phyloP scores from a whole-genome alignment of 176 grass and related monocot genomes.

The Oryza rufipogon region DNA sequence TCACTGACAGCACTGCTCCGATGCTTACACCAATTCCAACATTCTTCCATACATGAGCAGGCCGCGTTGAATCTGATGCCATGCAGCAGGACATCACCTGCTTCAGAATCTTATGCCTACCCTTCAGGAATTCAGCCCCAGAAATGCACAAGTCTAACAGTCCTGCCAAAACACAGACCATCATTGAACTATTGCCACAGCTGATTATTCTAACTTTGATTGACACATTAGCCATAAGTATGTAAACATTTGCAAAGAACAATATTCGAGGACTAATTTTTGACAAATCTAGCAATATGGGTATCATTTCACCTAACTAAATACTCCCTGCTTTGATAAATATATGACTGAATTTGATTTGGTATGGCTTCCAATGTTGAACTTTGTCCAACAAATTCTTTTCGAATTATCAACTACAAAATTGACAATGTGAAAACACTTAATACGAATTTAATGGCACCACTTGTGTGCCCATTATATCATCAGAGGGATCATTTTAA shows the following conservation, averaged over 20 bases:
- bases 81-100: constrained; percentile 8
- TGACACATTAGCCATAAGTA: neutral
- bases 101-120: constrained; percentile 20
- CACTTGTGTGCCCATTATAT: neutral
- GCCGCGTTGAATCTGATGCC: constrained; percentile 38
- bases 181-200: too few species aligned
- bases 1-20: neutral
- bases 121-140: constrained; percentile 11
- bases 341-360: neutral
- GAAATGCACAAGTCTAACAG: neutral
- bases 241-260: neutral
- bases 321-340: neutral
- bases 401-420: neutral
- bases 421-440: neutral
- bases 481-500: too few species aligned
- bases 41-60: constrained; percentile 16
- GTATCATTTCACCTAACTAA: neutral
- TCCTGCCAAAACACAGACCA: too few species aligned
- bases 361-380: too few species aligned
- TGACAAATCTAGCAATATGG: neutral
- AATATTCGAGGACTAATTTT: neutral
- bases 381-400: neutral
- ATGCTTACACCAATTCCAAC: constrained; percentile 8
- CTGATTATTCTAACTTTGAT: neutral
- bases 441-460: neutral